phyloP scores from a whole-genome alignment of 2,329 filamentous ascomycete genomes.

The Helotiales sp. region DNA sequence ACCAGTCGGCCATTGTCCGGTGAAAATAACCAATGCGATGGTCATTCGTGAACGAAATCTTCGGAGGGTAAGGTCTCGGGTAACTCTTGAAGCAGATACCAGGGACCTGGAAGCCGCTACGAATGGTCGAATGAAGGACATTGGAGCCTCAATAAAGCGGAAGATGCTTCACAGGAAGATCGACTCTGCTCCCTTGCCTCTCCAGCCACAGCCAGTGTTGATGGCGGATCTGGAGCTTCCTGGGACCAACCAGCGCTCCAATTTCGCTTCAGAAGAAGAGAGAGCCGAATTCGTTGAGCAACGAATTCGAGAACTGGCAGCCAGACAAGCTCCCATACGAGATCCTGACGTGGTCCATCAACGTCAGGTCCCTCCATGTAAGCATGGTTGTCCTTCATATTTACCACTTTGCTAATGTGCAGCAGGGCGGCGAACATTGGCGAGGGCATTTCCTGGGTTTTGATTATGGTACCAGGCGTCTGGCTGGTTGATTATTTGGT shows the following conservation, averaged over 20 bases:
- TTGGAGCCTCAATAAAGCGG: conserved; percentile 13
- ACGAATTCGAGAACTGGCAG: conserved; percentile 28
- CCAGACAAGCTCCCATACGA: conserved; percentile 23
- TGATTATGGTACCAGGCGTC: conserved; percentile 2
- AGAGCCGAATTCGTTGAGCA: conserved; percentile 25
- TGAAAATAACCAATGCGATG: conserved; percentile 78
- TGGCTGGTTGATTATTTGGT: no score
- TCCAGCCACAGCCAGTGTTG: conserved; percentile 16
- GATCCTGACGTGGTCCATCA: conserved; percentile 24
- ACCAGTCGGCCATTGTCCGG: conserved; percentile 64
- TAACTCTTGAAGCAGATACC: conserved; percentile 21
- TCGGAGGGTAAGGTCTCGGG: conserved; percentile 42
- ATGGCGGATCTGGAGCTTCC: conserved; percentile 10
- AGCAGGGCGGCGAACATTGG: conserved; percentile 26
- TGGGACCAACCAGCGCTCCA: not conserved
- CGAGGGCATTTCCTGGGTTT: conserved; percentile 32
- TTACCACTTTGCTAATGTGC: conserved; percentile 4
- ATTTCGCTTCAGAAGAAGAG: conserved; percentile 8
- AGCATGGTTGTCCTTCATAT: not conserved
- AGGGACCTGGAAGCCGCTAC: conserved; percentile 5
- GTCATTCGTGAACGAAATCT: conserved; percentile 77
- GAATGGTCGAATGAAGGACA: conserved; percentile 11
- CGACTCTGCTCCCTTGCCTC: conserved; percentile 9
- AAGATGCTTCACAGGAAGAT: conserved; percentile 3
- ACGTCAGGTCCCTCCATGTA: conserved; percentile 24